Evolutionary conservation across 192 early-diverging fungal species (phyloP), one percentile per base, ranked within the genome.

Genomic region (Rhizoclosmatium globosum): DNA sequence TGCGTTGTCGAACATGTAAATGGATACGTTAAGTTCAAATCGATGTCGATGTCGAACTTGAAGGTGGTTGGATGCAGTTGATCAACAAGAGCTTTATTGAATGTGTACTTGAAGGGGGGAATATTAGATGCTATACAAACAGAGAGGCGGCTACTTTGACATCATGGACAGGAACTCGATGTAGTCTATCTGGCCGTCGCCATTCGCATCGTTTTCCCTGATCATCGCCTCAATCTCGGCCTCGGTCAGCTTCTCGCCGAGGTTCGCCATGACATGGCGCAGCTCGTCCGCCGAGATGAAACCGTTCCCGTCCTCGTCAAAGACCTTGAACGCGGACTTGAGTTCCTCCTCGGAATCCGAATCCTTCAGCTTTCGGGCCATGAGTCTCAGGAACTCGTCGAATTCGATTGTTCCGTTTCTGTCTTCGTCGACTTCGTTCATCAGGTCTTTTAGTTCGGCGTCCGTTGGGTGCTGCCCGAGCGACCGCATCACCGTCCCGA

Each of bases 341-440:
- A 97, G 93, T 86, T 98, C 96, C 83, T 94, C 95, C 85, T 96
- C 94, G 64, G 92, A 89, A 87, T 96, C 92, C 59, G 92, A 91
- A 82, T 93, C 91, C 81, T 91, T 91, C 89, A 93, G 90, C 84
- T 96, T 94, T 85, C 95, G 90, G 44, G 94, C 93, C 93, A 98
- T 94, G 90, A 99, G 92, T 41, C 94, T 89, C 73, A 98, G 86
- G 82, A 98, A 98, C 84, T 98, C 97, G 60, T 89, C 85, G 84
- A 98, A 96, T 84, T 98, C 96, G 81, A 98, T 95, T 64, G 89
- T 95, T 77, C 96, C 96, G 82, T 96, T 95, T 80, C 94, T 94
- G 87, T 98, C 95, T 77, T 91, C 92, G 86, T 98, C 97, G 64
- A 98, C 94, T 83, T 95, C 96, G 79, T 94, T 95, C 81, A 97